A percentile compares a stretch with the other conserved stretches of the same genome.
These are phyloP conservation scores for Euryodendron excelsum DNA, from an alignment of 148 eudicot genomes.

Conservation along the genomic window DNA sequence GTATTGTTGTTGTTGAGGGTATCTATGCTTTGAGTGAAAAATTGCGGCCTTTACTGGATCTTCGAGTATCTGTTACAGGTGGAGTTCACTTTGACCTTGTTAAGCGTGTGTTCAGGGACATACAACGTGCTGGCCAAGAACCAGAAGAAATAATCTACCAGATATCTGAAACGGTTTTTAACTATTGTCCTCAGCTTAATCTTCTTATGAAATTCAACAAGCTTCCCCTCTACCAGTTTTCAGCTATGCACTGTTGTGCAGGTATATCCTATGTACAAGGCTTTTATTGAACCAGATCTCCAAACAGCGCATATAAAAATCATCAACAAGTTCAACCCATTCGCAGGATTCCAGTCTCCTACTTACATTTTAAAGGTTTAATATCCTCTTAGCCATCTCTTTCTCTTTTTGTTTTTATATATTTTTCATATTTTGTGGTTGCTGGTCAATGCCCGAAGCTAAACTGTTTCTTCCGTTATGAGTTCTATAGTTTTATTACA, in stretches of 20 bases:
- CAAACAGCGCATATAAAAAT: conserved; percentile 92
- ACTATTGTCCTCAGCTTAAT: conserved; percentile 19
- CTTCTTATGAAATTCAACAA: conserved; percentile 5
- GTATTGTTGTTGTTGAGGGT: conserved; percentile 91
- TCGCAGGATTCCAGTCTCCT: conserved; percentile 88
- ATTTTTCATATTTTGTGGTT: background rate
- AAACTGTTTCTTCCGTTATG: background rate
- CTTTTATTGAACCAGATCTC: conserved; percentile 95
- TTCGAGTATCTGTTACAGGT: conserved; percentile 90
- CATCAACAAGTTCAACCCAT: conserved; percentile 89
- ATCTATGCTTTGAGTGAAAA: conserved; percentile 95
- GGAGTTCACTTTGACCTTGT: conserved; percentile 98
- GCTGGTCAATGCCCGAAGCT: background rate
- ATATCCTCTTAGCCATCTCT: background rate
- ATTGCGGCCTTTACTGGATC: conserved; percentile 79
- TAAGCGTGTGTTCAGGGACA: conserved; percentile 86
- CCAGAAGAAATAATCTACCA: conserved; percentile 96
- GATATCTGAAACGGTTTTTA: conserved; percentile 88
- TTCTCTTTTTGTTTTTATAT: background rate
- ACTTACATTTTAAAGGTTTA: conserved; percentile 80
- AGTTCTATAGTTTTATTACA: background rate
- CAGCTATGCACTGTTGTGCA: conserved; percentile 30
- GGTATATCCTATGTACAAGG: conserved; percentile 99
- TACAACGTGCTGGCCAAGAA: conserved; percentile 95
- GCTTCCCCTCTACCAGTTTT: conserved; percentile 16